These are phyloP conservation scores for Cercophora sp. DNA, from an alignment of 495 filamentous ascomycete species.

Conservation along the genomic window DNA sequence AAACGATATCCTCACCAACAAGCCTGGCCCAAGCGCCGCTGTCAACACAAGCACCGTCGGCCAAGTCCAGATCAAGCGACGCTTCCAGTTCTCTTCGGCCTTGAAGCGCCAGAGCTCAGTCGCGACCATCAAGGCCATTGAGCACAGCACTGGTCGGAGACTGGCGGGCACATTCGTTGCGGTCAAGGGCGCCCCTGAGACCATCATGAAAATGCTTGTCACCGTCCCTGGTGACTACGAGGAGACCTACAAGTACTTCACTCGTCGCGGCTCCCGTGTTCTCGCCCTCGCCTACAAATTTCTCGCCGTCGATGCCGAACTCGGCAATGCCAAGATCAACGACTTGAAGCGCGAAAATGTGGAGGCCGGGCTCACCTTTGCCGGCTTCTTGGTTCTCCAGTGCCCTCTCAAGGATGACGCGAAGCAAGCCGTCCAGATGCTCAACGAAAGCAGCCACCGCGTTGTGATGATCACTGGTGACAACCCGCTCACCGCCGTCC, in stretches of 20 bases:
- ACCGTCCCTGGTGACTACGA: conserved; percentile 84
- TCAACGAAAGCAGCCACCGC: conserved; percentile 97
- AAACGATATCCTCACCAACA: conserved; percentile 73
- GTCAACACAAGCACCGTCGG: conserved; percentile 45
- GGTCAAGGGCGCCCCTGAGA: conserved; percentile 97
- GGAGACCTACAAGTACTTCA: conserved; percentile 98
- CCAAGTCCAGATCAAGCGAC: conserved; percentile 83
- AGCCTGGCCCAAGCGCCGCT: conserved; percentile 38
- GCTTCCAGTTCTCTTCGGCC: conserved; percentile 97
- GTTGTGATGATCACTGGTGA: conserved; percentile 99
- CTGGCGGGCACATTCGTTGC: conserved; percentile 78
- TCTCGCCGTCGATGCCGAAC: conserved; percentile 71
- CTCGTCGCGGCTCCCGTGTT: conserved; percentile 88
- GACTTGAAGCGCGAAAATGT: conserved; percentile 89
- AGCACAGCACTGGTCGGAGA: conserved; percentile 67
- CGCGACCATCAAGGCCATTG: conserved; percentile 66
- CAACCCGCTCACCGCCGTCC: conserved; percentile 93
- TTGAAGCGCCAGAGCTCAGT: conserved; percentile 95
- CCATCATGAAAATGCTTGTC: conserved; percentile 86
- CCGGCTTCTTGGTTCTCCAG: conserved; percentile 92
- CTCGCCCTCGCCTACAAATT: conserved; percentile 92
- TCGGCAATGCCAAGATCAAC: conserved; percentile 82
- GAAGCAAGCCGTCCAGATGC: conserved; percentile 87
- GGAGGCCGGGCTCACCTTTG: conserved; percentile 79
- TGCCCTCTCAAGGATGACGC: conserved; percentile 97